A percentile compares a stretch with the other conserved stretches of the same genome.
Conservation (phyloP, 2,329 filamentous ascomycete species). For the Aureobasidium zeae region DNA sequence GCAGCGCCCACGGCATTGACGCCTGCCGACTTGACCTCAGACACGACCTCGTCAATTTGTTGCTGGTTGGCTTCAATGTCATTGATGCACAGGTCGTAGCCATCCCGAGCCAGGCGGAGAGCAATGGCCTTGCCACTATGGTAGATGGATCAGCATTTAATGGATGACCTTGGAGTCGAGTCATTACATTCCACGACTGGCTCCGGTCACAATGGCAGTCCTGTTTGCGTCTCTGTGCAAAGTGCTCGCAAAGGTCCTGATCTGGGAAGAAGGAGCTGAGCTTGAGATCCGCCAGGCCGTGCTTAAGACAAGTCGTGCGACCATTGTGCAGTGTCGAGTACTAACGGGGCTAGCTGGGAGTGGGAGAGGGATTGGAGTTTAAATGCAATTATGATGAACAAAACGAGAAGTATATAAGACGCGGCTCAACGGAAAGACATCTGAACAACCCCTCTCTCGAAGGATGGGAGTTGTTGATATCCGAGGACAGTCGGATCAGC, state of each 20-base stretch:
- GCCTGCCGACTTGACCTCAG: slow-evolving; percentile 45
- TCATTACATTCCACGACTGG: slow-evolving; percentile 28
- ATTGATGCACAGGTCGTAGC: slow-evolving; percentile 58
- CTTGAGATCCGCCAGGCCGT: not conserved
- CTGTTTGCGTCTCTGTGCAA: slow-evolving; percentile 2
- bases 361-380: too few relatives aligned
- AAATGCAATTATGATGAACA: too few relatives aligned
- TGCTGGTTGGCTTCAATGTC: slow-evolving; percentile 47
- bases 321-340: slow-evolving; percentile 1
- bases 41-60: slow-evolving; percentile 43
- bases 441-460: slow-evolving; percentile 2
- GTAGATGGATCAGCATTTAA: not conserved
- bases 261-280: not conserved
- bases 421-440: not conserved
- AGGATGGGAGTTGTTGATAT: not conserved
- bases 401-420: not conserved
- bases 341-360: too few relatives aligned
- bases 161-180: too few relatives aligned
- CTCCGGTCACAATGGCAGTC: slow-evolving; percentile 30
- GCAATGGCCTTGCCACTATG: slow-evolving; percentile 54
- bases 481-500: not conserved
- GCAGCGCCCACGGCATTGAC: slow-evolving; percentile 46
- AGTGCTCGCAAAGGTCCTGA: slow-evolving; percentile 14
- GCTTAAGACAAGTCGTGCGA: not conserved
- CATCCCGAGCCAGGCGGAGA: slow-evolving; percentile 53